Evolutionary conservation across 2,329 filamentous ascomycete genomes (phyloP).

Genomic region (Metarhizium anisopliae): DNA sequence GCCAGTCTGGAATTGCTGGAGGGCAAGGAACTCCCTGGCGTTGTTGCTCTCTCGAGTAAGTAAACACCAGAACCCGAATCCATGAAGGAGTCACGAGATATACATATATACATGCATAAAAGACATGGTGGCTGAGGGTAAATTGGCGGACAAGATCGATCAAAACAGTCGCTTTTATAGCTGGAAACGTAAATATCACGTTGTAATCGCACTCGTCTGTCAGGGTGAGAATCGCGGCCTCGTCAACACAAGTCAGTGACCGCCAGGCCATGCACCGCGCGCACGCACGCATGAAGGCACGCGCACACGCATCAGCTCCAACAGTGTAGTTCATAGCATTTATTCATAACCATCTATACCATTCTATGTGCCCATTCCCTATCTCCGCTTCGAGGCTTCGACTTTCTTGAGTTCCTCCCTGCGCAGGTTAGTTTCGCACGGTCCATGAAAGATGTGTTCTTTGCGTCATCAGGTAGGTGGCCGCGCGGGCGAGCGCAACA

Average conservation of each 20-base stretch:
- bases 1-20: conserved; percentile 93
- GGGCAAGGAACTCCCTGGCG: conserved; percentile 95
- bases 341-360: not conserved
- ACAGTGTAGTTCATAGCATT: not conserved
- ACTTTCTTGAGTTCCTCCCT: conserved; percentile 95
- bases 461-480: too few relatives aligned
- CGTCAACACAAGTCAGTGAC: not conserved
- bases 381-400: conserved; percentile 62
- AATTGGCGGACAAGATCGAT: conserved; percentile 5
- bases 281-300: not conserved
- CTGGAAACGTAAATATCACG: conserved; percentile 6
- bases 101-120: not conserved
- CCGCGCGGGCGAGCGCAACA: conserved; percentile 11
- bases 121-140: conserved; percentile 11
- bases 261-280: not conserved
- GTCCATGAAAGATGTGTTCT: not conserved
- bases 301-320: not conserved
- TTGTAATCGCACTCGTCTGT: not conserved
- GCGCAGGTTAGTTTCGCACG: conserved; percentile 8
- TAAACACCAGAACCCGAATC: conserved; percentile 26
- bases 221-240: not conserved
- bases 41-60: conserved; percentile 78
- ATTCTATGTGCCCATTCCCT: not conserved
- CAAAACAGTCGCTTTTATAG: conserved; percentile 2
- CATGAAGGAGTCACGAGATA: too few relatives aligned